These are phyloP conservation scores for Erythrophleum fordii DNA, from an alignment of 306 rosid species.

Conservation along the genomic window DNA sequence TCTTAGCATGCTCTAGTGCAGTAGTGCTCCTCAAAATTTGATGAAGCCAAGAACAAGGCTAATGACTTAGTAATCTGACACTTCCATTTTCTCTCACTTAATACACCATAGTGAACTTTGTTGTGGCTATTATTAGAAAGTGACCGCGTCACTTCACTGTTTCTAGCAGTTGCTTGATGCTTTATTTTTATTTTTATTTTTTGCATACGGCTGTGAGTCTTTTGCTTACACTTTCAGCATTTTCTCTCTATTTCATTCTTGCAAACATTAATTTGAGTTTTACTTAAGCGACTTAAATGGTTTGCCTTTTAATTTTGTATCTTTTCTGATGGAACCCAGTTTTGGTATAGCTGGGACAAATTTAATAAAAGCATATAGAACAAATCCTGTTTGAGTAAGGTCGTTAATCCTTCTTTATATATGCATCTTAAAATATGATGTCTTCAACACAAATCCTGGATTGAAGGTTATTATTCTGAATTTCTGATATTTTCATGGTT, in stretches of 20 bases:
- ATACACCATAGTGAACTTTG: neutral
- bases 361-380: neutral
- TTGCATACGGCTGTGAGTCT: neutral
- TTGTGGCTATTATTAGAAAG: neutral
- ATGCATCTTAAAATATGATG: neutral
- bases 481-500: neutral
- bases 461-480: constrained; percentile 30
- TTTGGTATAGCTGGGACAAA: constrained; percentile 19
- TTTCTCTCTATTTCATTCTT: neutral
- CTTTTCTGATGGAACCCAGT: neutral
- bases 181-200: no score
- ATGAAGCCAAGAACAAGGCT: neutral
- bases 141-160: neutral
- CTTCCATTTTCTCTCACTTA: neutral
- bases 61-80: neutral
- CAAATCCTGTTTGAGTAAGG: no score
- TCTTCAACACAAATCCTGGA: neutral
- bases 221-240: neutral
- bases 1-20: neutral
- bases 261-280: neutral
- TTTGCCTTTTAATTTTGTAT: neutral
- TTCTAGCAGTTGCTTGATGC: neutral
- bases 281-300: no score
- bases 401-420: constrained; percentile 16
- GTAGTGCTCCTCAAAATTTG: neutral